Base-by-base conservation (phyloP, 192 early-diverging fungal genomes). In the Geosiphon pyriformis region DNA sequence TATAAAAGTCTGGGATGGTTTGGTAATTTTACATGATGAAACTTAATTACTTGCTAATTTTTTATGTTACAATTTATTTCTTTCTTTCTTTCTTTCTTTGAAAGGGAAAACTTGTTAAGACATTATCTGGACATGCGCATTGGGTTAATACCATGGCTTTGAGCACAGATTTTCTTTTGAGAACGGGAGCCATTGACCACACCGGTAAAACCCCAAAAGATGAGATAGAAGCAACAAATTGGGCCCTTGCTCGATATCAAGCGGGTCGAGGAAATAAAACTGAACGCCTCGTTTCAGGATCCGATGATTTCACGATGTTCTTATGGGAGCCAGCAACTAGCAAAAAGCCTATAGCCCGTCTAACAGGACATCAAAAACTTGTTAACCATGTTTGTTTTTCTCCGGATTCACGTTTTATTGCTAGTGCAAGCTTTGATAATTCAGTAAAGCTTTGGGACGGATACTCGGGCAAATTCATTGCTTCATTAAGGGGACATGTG, bases 391-490 rank as follows among this genome's bases (percentile, higher is more conserved):
- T 96, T 15, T 82, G 83, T 61, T 98, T 95, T 69, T 94, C 95
- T 12, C 95, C 96, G 4, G 92, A 97, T 55, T 93, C 95, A 27
- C 77, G 88, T 4, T 78, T 82, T 49, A 76, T 98, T 74, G 95
- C 96, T 29, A 92, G 89, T 70, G 96, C 94, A 6, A 88, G 89
- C 56, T 98, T 97, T 65, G 96, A 98, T 76, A 98, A 98, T 75
- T 89, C 88, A 48, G 93, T 98, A 49, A 98, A 98, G 76, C 75
- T 98, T 23, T 98, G 96, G 96, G 95, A 98, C 74, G 92, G 90
- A 27, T 55, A 67, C 8, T 90, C 84, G 0, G 96, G 96, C 66
- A 88, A 87, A 59, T 98, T 97, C 68, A 79, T 97, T 59, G 82
- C 90, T 4, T 94, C 94, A 47, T 83, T 98, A 27, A 84, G 93